Base-by-base conservation (phyloP, 139 green algal species). In the Micromonas pusilla region DNA sequence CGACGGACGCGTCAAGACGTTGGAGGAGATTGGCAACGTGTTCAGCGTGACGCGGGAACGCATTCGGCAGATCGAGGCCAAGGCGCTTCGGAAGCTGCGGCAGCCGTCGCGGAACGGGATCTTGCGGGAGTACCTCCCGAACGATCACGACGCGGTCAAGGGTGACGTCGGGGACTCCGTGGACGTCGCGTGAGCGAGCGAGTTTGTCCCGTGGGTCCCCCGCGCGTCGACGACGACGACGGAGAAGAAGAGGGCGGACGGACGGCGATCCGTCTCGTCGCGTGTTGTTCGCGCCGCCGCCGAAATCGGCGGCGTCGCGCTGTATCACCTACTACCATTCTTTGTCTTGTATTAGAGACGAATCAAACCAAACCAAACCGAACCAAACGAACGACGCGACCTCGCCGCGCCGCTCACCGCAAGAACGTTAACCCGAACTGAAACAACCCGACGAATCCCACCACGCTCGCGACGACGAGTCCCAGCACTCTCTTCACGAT, bases 21-120 rank as follows among this genome's bases (percentile, higher is more conserved):
- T 99, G 71, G 91, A 97, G 79, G 92, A 98, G 52, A 90, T 95
- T 77, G 92, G 87, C 23, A 66, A 52, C 1, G 21, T 78, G 23
- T 88, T 89, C 74, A 77, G 77, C 53, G 86, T 98, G 9, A 98
- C 93, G 16, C 88, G 93, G n/a, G 95, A 99, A 90, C 89, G 95
- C 63, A 94, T 99, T 38, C 87, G 95, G n/a, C 95, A 99, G 88
- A 93, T 99, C 66, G 95, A 99, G 83, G 86, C 87, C 28, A 96
- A 96, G 81, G 93, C 92, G 23, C 73, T 99, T 53, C 82, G 85
- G 26, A 95, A 95, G 86, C 87, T 98, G 70, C 80, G 80, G 37
- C 77, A 88, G 53, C 72, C 72, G 1, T 54, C 52, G 3, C 68
- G 72, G 53, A 78, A 78, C 30, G 20, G 21, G 3, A 54, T 78